These are phyloP conservation scores for Oryza australiensis DNA, from an alignment of 176 grass and related monocot species.

Conservation along the genomic window DNA sequence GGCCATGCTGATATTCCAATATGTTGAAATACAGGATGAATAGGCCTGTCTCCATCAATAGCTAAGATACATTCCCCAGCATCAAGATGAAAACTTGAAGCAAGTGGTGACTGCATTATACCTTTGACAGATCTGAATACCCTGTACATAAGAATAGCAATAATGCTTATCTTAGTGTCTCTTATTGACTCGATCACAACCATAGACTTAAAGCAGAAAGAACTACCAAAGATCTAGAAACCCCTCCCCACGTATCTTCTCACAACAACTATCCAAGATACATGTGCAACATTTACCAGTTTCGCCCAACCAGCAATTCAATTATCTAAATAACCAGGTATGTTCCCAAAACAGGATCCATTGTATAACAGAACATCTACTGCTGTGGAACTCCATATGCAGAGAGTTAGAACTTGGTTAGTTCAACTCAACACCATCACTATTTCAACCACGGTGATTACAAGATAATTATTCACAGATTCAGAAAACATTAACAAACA, in stretches of 20 bases:
- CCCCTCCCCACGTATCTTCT: neutral
- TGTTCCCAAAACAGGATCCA: neutral
- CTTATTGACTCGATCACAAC: constrained; percentile 22
- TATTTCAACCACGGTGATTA: neutral
- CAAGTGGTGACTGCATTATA: constrained; percentile 43
- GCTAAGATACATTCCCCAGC: constrained; percentile 75
- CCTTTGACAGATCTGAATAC: constrained; percentile 58
- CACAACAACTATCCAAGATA: neutral
- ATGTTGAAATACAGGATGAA: constrained; percentile 77
- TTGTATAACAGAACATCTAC: constrained; percentile 8
- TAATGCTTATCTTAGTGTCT: neutral
- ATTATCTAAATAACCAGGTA: neutral
- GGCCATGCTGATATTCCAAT: constrained; percentile 79
- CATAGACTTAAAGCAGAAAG: neutral
- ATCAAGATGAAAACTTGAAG: constrained; percentile 57
- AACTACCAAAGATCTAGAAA: neutral
- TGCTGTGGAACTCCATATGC: neutral
- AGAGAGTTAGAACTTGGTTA: neutral
- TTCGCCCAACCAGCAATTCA: neutral
- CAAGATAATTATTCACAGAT: neutral
- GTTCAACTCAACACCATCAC: constrained; percentile 5
- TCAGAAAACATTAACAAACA: constrained; percentile 5
- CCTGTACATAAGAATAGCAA: constrained; percentile 38
- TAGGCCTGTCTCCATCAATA: constrained; percentile 71
- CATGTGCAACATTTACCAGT: neutral